Conservation (phyloP, 768 basidiomycete genomes). For the Leccinum obscurum region DNA sequence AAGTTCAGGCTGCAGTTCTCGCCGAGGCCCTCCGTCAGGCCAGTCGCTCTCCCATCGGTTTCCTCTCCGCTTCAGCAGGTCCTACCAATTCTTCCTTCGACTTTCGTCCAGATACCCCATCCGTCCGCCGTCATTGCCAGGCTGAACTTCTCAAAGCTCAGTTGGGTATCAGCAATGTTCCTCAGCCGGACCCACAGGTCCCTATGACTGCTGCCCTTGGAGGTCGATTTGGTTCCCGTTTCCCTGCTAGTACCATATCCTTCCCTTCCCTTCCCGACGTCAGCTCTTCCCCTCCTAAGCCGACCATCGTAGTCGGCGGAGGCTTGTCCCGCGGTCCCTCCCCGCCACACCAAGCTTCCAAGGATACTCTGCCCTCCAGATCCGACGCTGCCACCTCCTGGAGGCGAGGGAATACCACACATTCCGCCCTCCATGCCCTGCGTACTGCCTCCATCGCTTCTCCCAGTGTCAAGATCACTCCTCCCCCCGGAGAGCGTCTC, state of each 20-base stretch:
- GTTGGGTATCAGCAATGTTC: conserved; percentile 41
- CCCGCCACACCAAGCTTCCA: conserved; percentile 39
- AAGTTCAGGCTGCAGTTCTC: conserved; percentile 71
- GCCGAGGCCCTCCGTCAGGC: conserved; percentile 56
- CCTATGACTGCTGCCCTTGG: conserved; percentile 83
- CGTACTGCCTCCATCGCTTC: conserved; percentile 54
- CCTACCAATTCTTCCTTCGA: conserved; percentile 66
- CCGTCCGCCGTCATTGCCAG: conserved; percentile 68
- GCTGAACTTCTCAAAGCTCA: conserved; percentile 65
- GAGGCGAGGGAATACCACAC: conserved; percentile 70
- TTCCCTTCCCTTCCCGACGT: conserved; percentile 43
- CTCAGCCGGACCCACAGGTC: conserved; percentile 52
- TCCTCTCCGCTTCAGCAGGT: conserved; percentile 71
- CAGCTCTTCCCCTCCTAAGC: conserved; percentile 44
- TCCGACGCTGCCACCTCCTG: conserved; percentile 79
- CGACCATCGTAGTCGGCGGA: conserved; percentile 70
- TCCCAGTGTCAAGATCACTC: conserved; percentile 71
- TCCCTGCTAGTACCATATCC: conserved; percentile 38
- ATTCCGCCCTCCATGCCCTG: conserved; percentile 69
- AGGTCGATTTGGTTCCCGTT: conserved; percentile 72
- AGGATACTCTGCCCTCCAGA: conserved; percentile 58
- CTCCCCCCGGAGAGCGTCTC: conserved; percentile 60
- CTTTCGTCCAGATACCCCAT: conserved; percentile 54
- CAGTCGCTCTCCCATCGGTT: conserved; percentile 30
- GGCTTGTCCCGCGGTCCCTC: conserved; percentile 66